Base-by-base conservation (phyloP, 129 eudicot species). In the Flaveria robusta region DNA sequence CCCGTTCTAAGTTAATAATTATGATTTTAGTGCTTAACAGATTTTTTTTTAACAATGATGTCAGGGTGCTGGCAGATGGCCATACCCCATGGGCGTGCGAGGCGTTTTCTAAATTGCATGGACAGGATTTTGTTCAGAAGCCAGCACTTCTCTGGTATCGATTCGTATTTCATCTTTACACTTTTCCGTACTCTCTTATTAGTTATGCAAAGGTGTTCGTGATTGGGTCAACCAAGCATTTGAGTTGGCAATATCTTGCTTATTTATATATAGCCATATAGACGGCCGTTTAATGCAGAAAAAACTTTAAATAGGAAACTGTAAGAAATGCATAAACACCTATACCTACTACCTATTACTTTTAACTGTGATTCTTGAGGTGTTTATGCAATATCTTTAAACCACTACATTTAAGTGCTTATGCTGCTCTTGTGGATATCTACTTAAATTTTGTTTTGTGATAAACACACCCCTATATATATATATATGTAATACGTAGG, bases 21-120 rank as follows among this genome's bases (percentile, higher is more conserved):
- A 24, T 18, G 6, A 70, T 14, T 39, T 24, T 70, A 19, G 12
- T 7, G 9, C 46, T 12, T 19, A 26, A 2, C 5, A 51, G 16
- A 29, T 43, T 66, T 9, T 60, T n/a, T 29, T 34, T 5, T 81
- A 72, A 34, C 68, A 39, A 64, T 31, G 41, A 49, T 82, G 54
- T 73, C 89, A 93, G 97, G 80, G 97, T 93, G 72, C 85, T 90
- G 54, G 98, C 98, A 75, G 98, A 93, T 84, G 85, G 89, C 62
- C 98, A 93, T 86, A 82, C 83, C 79, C 88, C 97, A 8, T 93
- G 98, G 98, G 97, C 96, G 29, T 93, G 97, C 23, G 86, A 88
- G 74, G 96, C 96, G 22, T 90, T 93, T 67, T 83, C 98, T 16
- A 88, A 80, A 56, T 77, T 88, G 82, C 97, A 93, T 68, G 86